These are phyloP conservation scores for Sporothrix variecibatus DNA, from an alignment of 2,329 filamentous ascomycete genomes.

Conservation along the genomic window DNA sequence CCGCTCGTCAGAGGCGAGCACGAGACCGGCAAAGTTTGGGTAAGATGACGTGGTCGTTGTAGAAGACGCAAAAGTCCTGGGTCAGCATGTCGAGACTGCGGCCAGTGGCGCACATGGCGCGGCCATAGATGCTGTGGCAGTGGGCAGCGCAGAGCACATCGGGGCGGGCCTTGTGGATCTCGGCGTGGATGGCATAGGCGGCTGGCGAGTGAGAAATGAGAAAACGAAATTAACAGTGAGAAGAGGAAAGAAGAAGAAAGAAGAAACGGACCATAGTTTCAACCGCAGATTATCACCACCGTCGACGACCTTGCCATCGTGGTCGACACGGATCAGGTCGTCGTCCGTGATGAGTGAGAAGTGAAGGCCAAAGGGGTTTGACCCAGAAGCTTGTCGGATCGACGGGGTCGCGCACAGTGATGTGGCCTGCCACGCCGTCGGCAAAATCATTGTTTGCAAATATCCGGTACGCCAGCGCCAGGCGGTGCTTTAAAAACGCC, in stretches of 20 bases:
- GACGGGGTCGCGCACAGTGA: constrained; percentile 61
- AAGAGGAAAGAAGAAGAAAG: neutral
- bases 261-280: neutral
- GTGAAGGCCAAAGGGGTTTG: constrained; percentile 58
- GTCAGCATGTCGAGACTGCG: constrained; percentile 65
- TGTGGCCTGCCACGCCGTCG: constrained; percentile 65
- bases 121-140: constrained; percentile 54
- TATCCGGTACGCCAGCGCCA: constrained; percentile 57
- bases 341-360: constrained; percentile 63
- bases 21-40: constrained; percentile 52
- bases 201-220: constrained; percentile 9
- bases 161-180: constrained; percentile 54
- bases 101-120: constrained; percentile 62
- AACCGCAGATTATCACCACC: constrained; percentile 46
- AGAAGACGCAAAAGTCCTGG: constrained; percentile 62
- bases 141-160: constrained; percentile 57
- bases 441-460: constrained; percentile 58
- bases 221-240: neutral
- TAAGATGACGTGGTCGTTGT: constrained; percentile 52
- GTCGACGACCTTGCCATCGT: constrained; percentile 60
- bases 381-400: constrained; percentile 64
- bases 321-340: constrained; percentile 65
- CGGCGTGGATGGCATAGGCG: constrained; percentile 38
- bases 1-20: constrained; percentile 44
- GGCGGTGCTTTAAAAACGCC: constrained; percentile 54